phyloP scores from a whole-genome alignment of 306 rosid genomes.

The Cercis canadensis region DNA sequence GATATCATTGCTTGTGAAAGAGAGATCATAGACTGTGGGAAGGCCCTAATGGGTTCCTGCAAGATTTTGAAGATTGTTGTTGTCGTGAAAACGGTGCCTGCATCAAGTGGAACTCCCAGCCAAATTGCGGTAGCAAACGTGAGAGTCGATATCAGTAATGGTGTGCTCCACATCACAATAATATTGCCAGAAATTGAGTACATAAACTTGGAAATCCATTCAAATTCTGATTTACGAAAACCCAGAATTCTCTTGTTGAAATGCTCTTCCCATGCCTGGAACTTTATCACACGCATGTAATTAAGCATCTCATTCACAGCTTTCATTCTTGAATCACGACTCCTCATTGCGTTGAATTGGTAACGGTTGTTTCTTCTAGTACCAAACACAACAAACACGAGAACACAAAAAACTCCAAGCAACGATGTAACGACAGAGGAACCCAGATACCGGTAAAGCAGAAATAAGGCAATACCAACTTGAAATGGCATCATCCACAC shows the following conservation, averaged over 20 bases:
- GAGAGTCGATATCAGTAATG: slow-evolving; percentile 67
- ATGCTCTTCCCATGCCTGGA: slow-evolving; percentile 97
- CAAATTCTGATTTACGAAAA: slow-evolving; percentile 68
- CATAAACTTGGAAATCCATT: slow-evolving; percentile 87
- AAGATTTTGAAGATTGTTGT: slow-evolving; percentile 79
- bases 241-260: slow-evolving; percentile 69
- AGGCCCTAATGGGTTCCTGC: slow-evolving; percentile 93
- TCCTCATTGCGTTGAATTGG: slow-evolving; percentile 72
- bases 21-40: slow-evolving; percentile 90
- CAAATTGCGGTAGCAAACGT: slow-evolving; percentile 78
- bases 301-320: slow-evolving; percentile 96
- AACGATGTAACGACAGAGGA: slow-evolving; percentile 58
- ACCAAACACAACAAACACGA: slow-evolving; percentile 52
- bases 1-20: slow-evolving; percentile 92
- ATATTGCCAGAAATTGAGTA: slow-evolving; percentile 64
- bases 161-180: slow-evolving; percentile 78
- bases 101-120: slow-evolving; percentile 79
- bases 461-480: slow-evolving; percentile 59
- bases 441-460: slow-evolving; percentile 72
- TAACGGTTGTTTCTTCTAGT: slow-evolving; percentile 58
- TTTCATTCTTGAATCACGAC: slow-evolving; percentile 93
- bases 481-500: slow-evolving; percentile 95
- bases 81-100: slow-evolving; percentile 91
- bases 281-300: slow-evolving; percentile 95
- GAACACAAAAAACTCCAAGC: slow-evolving; percentile 53